These are phyloP conservation scores for Zoysia matrella DNA, from an alignment of 202 grass and related monocot genomes.

Conservation along the genomic window DNA sequence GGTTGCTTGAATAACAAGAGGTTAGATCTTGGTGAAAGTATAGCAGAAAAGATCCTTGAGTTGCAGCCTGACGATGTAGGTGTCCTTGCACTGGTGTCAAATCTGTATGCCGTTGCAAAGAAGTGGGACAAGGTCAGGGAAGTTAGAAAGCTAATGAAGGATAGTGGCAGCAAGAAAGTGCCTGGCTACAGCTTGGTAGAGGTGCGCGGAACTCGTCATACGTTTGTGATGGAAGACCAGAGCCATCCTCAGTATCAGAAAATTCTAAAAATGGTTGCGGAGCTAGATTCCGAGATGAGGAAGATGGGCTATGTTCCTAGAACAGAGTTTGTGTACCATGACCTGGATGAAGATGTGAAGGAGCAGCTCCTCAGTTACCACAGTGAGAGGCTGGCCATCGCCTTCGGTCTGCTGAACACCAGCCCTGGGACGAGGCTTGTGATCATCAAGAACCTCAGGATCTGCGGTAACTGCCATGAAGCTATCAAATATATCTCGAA, in stretches of 20 bases:
- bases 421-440: slow-evolving; percentile 56
- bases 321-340: slow-evolving; percentile 70
- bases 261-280: slow-evolving; percentile 45
- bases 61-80: slow-evolving; percentile 50
- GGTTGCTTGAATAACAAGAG: slow-evolving; percentile 73
- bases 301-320: slow-evolving; percentile 58
- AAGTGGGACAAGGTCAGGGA: slow-evolving; percentile 66
- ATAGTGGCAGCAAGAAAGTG: slow-evolving; percentile 51
- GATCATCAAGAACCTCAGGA: slow-evolving; percentile 72
- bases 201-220: slow-evolving; percentile 29
- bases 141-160: slow-evolving; percentile 66
- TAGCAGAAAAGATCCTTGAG: slow-evolving; percentile 55
- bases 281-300: slow-evolving; percentile 55
- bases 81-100: slow-evolving; percentile 63
- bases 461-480: slow-evolving; percentile 59
- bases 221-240: slow-evolving; percentile 64
- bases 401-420: slow-evolving; percentile 64
- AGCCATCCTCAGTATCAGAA: slow-evolving; percentile 60
- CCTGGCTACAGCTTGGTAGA: slow-evolving; percentile 62
- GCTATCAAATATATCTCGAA: slow-evolving; percentile 60
- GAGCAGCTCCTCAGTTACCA: slow-evolving; percentile 65
- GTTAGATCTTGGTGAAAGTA: slow-evolving; percentile 58
- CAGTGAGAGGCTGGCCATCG: slow-evolving; percentile 66
- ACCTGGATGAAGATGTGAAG: slow-evolving; percentile 66
- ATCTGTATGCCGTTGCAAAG: slow-evolving; percentile 57